These are phyloP conservation scores for Pyrenochaeta sp. DNA, from an alignment of 2,329 filamentous ascomycete species.

Conservation along the genomic window DNA sequence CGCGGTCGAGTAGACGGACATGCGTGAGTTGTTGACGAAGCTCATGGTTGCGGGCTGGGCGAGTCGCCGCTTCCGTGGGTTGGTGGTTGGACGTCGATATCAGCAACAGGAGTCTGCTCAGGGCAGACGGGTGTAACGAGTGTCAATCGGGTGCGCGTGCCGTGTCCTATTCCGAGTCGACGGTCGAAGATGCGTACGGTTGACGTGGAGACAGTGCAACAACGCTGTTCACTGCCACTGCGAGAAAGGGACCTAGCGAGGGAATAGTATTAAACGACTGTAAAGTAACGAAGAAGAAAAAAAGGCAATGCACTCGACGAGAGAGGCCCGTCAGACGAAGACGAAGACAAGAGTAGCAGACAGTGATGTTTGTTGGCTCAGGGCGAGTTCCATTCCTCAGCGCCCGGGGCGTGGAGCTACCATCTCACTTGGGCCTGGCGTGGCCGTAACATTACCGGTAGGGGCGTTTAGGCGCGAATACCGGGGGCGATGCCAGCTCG, in stretches of 20 bases:
- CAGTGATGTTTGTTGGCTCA: slow-evolving; percentile 26
- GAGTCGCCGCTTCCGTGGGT: slow-evolving; percentile 26
- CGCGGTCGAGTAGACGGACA: slow-evolving; percentile 68
- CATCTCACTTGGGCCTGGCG: slow-evolving; percentile 21
- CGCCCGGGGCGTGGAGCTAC: slow-evolving; percentile 16
- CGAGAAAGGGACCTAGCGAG: slow-evolving; percentile 22
- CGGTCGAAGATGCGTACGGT: slow-evolving; percentile 9
- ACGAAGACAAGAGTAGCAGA: slow-evolving; percentile 19
- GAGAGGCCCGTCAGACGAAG: slow-evolving; percentile 18
- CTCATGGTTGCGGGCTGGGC: slow-evolving; percentile 44
- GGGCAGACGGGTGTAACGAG: slow-evolving; percentile 24
- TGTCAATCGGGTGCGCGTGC: slow-evolving; percentile 19
- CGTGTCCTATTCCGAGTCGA: background rate
- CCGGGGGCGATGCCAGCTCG: background rate
- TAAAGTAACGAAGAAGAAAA: slow-evolving; percentile 31
- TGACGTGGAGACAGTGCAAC: slow-evolving; percentile 13
- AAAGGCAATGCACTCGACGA: slow-evolving; percentile 25
- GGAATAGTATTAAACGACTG: slow-evolving; percentile 36
- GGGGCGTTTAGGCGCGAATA: background rate
- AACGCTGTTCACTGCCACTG: background rate
- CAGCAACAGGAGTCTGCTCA: slow-evolving; percentile 7
- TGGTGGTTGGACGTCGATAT: slow-evolving; percentile 14
- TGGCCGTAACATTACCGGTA: slow-evolving; percentile 16
- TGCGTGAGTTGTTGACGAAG: slow-evolving; percentile 67
- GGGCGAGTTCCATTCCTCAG: slow-evolving; percentile 35